These are phyloP conservation scores for Oryza meyeriana DNA, from an alignment of 176 grass and related monocot genomes.

Conservation along the genomic window DNA sequence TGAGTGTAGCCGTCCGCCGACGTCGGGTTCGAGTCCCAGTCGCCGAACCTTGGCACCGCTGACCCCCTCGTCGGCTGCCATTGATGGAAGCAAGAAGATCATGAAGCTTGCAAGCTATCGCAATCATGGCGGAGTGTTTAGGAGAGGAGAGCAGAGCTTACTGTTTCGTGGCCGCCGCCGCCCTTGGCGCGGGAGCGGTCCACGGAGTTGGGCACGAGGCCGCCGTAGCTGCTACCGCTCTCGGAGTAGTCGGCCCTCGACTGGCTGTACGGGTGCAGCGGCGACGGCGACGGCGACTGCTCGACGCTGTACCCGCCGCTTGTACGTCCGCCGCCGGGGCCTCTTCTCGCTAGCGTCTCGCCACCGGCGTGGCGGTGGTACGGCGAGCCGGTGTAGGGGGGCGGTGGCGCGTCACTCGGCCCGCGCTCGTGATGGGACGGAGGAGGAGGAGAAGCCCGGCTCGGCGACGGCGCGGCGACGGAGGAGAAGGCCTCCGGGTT, in stretches of 20 bases:
- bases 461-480: slow-evolving; percentile 28
- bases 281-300: slow-evolving; percentile 31
- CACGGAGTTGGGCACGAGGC: slow-evolving; percentile 37
- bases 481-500: slow-evolving; percentile 74
- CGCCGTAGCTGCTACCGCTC: not conserved
- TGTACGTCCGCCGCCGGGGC: not conserved
- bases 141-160: not conserved
- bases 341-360: slow-evolving; percentile 6
- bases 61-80: slow-evolving; percentile 73
- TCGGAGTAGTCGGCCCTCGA: slow-evolving; percentile 8
- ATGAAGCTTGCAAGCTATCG: not conserved
- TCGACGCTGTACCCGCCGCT: slow-evolving; percentile 34
- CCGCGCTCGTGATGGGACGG: slow-evolving; percentile 33
- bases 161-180: slow-evolving; percentile 38
- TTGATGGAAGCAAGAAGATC: not conserved
- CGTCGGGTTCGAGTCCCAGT: slow-evolving; percentile 92
- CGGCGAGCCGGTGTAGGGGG: no score
- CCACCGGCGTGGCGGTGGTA: slow-evolving; percentile 30
- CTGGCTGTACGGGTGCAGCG: slow-evolving; percentile 41
- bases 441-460: not conserved
- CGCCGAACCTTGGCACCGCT: slow-evolving; percentile 87
- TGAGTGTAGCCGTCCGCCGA: slow-evolving; percentile 90
- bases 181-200: slow-evolving; percentile 25
- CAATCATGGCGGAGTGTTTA: not conserved
- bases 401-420: slow-evolving; percentile 29